Percentiles rank a stretch among this genome's conserved stretches.
Evolutionary conservation across 2,329 filamentous ascomycete species (phyloP).

Genomic region (Paraconiothyrium sp.): DNA sequence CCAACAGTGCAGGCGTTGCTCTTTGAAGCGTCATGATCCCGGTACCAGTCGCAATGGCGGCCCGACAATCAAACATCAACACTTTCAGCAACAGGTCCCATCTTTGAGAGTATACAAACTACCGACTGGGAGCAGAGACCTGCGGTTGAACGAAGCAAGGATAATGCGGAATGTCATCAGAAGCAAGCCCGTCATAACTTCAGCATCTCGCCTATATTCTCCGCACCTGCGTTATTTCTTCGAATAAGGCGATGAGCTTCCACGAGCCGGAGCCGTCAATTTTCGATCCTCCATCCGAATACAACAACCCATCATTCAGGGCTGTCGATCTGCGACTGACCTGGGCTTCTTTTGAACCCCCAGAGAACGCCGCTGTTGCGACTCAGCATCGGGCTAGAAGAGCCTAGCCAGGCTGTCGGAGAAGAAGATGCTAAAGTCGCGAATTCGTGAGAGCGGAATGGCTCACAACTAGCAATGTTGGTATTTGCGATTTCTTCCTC

Average conservation of each 20-base stretch:
- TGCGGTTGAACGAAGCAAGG: not conserved
- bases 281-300: constrained; percentile 31
- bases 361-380: constrained; percentile 1
- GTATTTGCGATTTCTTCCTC: not conserved
- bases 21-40: no score
- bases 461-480: not conserved
- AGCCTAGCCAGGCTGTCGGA: constrained; percentile 18
- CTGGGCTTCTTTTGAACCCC: constrained; percentile 13
- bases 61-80: not conserved
- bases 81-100: not conserved
- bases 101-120: not conserved
- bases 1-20: not conserved
- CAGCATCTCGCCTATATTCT: no score
- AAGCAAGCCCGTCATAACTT: no score
- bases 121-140: not conserved
- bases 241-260: no score
- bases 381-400: constrained; percentile 19
- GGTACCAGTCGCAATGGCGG: not conserved
- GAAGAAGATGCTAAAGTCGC: constrained; percentile 11
- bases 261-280: not conserved
- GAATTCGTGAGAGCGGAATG: not conserved
- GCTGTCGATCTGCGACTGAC: constrained; percentile 21
- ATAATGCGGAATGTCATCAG: no score
- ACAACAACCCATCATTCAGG: constrained; percentile 17
- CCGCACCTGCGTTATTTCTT: no score